Evolutionary conservation across 768 basidiomycete species (phyloP).

Genomic region (Macrolepiota fuliginosa): DNA sequence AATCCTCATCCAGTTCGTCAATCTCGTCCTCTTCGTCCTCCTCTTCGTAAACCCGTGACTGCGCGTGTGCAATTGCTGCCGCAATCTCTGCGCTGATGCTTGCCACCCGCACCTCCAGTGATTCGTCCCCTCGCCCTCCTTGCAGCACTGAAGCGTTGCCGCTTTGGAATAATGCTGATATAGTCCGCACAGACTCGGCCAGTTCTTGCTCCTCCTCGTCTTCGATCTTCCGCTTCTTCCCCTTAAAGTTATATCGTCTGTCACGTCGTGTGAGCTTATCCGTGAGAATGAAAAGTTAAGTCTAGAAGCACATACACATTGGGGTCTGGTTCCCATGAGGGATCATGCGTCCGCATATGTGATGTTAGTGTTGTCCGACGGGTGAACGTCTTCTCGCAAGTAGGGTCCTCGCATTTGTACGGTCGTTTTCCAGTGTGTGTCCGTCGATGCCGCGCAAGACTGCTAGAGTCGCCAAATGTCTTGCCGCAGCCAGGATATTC

Average conservation of each 20-base stretch:
- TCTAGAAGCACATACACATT: constrained; percentile 54
- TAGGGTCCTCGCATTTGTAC: constrained; percentile 81
- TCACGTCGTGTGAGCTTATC: constrained; percentile 18
- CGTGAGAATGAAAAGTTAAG: constrained; percentile 7
- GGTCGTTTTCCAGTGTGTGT: constrained; percentile 87
- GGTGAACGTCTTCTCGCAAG: constrained; percentile 86
- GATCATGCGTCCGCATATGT: constrained; percentile 88
- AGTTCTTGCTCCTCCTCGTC: constrained; percentile 65
- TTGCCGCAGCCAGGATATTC: constrained; percentile 86
- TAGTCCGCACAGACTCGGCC: constrained; percentile 72
- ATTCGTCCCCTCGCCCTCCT: constrained; percentile 37
- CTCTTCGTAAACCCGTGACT: constrained; percentile 56
- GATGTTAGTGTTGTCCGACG: constrained; percentile 80
- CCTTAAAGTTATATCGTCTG: constrained; percentile 79
- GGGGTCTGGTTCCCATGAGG: constrained; percentile 82
- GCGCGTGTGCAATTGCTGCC: constrained; percentile 74
- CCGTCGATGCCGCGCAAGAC: constrained; percentile 86
- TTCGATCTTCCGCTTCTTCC: constrained; percentile 61
- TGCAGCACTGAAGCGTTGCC: constrained; percentile 30
- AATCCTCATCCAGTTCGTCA: constrained; percentile 50
- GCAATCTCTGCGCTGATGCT: constrained; percentile 80
- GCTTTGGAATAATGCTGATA: constrained; percentile 66
- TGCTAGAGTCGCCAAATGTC: constrained; percentile 90
- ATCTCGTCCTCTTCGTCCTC: constrained; percentile 51
- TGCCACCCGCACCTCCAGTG: constrained; percentile 65